Evolutionary conservation across 768 basidiomycete genomes (phyloP).

Genomic region (Boletus subparvulus): DNA sequence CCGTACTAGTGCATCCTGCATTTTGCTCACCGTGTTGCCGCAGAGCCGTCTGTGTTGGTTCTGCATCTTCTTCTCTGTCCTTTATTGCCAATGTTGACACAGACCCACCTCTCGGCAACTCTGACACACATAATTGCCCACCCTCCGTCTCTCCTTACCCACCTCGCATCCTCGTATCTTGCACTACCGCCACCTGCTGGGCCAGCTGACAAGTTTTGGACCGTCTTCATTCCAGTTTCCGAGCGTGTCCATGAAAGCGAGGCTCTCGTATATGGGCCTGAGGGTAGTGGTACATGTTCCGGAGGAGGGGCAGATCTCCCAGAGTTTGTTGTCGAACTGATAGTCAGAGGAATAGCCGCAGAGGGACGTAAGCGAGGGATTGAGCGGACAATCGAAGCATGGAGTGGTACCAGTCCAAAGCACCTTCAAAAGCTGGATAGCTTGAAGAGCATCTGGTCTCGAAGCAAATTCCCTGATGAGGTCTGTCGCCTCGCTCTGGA

Average conservation of each 20-base stretch:
- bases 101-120: constrained; percentile 63
- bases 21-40: constrained; percentile 8
- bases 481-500: constrained; percentile 28
- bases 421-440: constrained; percentile 51
- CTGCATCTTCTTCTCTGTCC: constrained; percentile 54
- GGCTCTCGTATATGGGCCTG: constrained; percentile 55
- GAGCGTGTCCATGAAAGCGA: constrained; percentile 61
- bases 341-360: constrained; percentile 46
- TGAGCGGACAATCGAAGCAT: constrained; percentile 65
- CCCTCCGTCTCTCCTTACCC: constrained; percentile 63
- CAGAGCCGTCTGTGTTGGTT: constrained; percentile 58
- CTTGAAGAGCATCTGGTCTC: constrained; percentile 47
- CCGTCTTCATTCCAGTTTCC: constrained; percentile 67
- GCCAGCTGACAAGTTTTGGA: constrained; percentile 74
- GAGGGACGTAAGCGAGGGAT: constrained; percentile 52
- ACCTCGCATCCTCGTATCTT: constrained; percentile 70
- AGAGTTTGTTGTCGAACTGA: constrained; percentile 63
- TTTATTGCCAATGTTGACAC: constrained; percentile 54
- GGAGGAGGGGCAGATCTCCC: constrained; percentile 33
- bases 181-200: constrained; percentile 67
- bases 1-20: background rate
- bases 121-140: constrained; percentile 66
- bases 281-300: constrained; percentile 46
- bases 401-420: constrained; percentile 46
- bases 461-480: constrained; percentile 32